Conservation (phyloP, 2,329 filamentous ascomycete species). For the Helicocarpus griseus region DNA sequence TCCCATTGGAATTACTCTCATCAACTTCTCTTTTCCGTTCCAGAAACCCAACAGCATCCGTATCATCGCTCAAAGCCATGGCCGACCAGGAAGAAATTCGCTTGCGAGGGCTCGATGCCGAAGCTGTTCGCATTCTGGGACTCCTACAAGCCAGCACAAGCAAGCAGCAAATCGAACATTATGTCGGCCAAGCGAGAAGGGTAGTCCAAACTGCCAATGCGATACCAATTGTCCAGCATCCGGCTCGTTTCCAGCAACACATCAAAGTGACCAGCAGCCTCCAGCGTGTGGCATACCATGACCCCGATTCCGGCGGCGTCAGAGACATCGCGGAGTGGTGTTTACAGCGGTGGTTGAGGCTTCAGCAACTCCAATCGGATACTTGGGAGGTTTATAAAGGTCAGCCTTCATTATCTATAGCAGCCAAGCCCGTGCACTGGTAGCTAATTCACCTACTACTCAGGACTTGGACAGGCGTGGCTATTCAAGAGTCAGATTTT, state of each 20-base stretch:
- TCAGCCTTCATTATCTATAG: too few species aligned
- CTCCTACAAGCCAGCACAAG: not conserved
- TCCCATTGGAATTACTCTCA: too few species aligned
- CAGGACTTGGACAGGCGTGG: constrained; percentile 44
- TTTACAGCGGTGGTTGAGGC: constrained; percentile 36
- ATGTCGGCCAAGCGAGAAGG: constrained; percentile 28
- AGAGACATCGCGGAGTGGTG: constrained; percentile 42
- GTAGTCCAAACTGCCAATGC: constrained; percentile 31
- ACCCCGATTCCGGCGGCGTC: constrained; percentile 38
- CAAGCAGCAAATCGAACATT: not conserved
- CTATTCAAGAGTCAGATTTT: constrained; percentile 41
- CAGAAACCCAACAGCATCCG: too few species aligned
- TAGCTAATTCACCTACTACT: too few species aligned
- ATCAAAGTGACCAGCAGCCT: constrained; percentile 35
- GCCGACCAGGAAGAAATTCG: not conserved
- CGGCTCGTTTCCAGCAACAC: constrained; percentile 28
- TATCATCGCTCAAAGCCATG: not conserved
- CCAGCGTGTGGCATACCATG: constrained; percentile 42
- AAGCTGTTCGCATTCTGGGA: not conserved
- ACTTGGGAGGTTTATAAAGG: constrained; percentile 35
- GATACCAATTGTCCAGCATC: constrained; percentile 29
- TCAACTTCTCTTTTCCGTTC: too few species aligned
- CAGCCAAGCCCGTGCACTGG: too few species aligned
- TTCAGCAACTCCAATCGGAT: constrained; percentile 37
- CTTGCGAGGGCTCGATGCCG: not conserved